These are phyloP conservation scores for Hericium coralloides DNA, from an alignment of 768 basidiomycete species.

Conservation along the genomic window DNA sequence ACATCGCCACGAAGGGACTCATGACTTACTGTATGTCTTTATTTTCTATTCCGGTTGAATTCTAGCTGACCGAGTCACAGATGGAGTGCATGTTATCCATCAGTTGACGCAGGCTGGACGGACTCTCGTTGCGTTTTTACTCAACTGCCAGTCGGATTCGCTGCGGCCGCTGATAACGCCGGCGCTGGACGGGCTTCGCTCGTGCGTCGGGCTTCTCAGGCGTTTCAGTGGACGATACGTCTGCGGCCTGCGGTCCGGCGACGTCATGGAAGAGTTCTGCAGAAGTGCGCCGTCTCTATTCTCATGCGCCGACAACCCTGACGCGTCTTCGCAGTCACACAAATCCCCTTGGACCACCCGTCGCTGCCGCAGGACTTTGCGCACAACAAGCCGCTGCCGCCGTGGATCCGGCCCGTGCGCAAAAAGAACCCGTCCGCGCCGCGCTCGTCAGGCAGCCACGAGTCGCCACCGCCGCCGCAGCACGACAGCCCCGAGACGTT, in stretches of 20 bases:
- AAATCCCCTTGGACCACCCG: too few relatives aligned
- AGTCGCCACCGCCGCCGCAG: conserved; percentile 3
- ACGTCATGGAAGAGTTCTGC: conserved; percentile 97
- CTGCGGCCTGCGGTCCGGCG: conserved; percentile 82
- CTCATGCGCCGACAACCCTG: conserved; percentile 1
- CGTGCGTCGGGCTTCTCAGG: conserved; percentile 77
- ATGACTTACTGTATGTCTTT: conserved; percentile 86
- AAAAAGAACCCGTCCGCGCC: conserved; percentile 54
- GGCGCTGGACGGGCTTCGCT: conserved; percentile 76
- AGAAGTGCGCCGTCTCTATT: conserved; percentile 45
- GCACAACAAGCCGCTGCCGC: conserved; percentile 47
- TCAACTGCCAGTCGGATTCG: conserved; percentile 76
- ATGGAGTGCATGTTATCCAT: conserved; percentile 93
- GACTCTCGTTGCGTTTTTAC: conserved; percentile 80
- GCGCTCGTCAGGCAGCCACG: conserved; percentile 24
- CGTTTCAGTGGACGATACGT: conserved; percentile 89
- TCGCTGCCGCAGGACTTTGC: conserved; percentile 40
- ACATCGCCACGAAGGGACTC: conserved; percentile 77
- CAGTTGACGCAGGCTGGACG: conserved; percentile 91
- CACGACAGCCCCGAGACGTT: conserved; percentile 9
- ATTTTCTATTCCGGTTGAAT: conserved; percentile 4
- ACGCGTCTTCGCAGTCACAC: conserved; percentile 49
- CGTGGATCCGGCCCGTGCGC: conserved; percentile 85
- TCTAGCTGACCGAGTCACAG: conserved; percentile 28
- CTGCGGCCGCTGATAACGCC: conserved; percentile 72